Base-by-base conservation (phyloP, 805 yeast species). In the Kodamaea restingae region DNA sequence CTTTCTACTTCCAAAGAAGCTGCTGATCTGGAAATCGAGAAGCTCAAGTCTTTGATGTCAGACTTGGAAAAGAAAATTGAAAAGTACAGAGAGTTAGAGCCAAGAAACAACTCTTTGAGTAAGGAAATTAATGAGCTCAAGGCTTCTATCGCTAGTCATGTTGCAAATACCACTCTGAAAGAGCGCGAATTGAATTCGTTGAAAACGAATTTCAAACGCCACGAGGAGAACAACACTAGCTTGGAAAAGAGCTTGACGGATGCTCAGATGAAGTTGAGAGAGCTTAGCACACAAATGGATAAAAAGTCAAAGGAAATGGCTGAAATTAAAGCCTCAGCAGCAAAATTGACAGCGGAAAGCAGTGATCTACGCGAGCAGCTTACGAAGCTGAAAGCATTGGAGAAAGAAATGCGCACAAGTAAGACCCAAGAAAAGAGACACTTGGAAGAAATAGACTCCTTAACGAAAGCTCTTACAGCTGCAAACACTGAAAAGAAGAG, bases 251-350 rank as follows among this genome's bases (percentile, higher is more conserved):
- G 45, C 35, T 39, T 45, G 17, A 42, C 41, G 15, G 50, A 45
- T 20, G 43, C 47, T 8, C 47, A 50, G 31, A 28, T 39, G 22
- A 47, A 47, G 26, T 38, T 44, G 21, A 32, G 46, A 15, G 41
- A 44, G 15, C 17, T 48, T 9, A 43, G 43, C 29, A 35, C 37
- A 15, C 47, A 53, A 17, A 30, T 54, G 22, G 59, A 54, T 3
- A 42, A 45, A 14, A 39, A 54, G 10, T 48, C 47, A 12, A 52
- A 45, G 31, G 60, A 55, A 14, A 50, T 58, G 28, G 56, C 56
- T n/a, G 28, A 38, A 21, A 36, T 38, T 20, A 42, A 45, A 15
- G 45, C 40, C 2, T 32, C 32, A n/a, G 21, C 45, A 3, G 31
- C 18, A 17, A 43, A 45, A 7, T 33, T 52, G 40, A 47, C 45